Evolutionary conservation across 306 rosid genomes (phyloP).

Genomic region (Vigna mungo): DNA sequence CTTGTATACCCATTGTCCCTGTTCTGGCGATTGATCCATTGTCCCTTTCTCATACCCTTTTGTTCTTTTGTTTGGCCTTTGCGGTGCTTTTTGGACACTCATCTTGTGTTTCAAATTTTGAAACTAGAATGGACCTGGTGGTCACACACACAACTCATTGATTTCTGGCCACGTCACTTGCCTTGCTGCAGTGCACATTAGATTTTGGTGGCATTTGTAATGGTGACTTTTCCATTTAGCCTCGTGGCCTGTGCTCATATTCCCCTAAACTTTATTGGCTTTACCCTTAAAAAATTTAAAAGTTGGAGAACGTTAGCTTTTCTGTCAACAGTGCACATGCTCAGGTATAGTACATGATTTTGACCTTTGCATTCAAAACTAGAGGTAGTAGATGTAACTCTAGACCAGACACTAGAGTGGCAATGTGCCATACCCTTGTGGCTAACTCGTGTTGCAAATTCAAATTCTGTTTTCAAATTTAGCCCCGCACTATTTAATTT

Average conservation of each 20-base stretch:
- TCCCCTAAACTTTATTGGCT: slow-evolving; percentile 21
- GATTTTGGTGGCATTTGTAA: slow-evolving; percentile 55
- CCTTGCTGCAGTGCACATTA: slow-evolving; percentile 46
- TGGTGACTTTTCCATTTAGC: slow-evolving; percentile 55
- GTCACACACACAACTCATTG: not conserved
- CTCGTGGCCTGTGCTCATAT: slow-evolving; percentile 35
- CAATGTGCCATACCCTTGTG: slow-evolving; percentile 8
- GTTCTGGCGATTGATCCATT: slow-evolving; percentile 19
- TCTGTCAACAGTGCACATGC: slow-evolving; percentile 41
- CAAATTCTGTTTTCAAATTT: slow-evolving; percentile 31
- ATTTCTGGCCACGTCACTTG: slow-evolving; percentile 24
- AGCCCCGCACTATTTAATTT: slow-evolving; percentile 15
- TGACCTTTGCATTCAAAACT: slow-evolving; percentile 48
- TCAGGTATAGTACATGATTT: slow-evolving; percentile 41
- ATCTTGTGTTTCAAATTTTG: slow-evolving; percentile 50
- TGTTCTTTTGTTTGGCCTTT: slow-evolving; percentile 37
- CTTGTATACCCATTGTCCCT: slow-evolving; percentile 2
- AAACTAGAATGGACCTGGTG: slow-evolving; percentile 4
- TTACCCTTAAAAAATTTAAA: slow-evolving; percentile 30
- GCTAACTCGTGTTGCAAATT: slow-evolving; percentile 5
- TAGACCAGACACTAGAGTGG: not conserved
- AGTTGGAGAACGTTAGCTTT: slow-evolving; percentile 23
- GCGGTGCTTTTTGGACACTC: slow-evolving; percentile 7
- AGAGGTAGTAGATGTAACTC: slow-evolving; percentile 36
- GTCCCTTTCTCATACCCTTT: slow-evolving; percentile 41